Evolutionary conservation across 768 basidiomycete species (phyloP), one percentile per base, ranked within the genome.

Genomic region (Termitomyces sp.): DNA sequence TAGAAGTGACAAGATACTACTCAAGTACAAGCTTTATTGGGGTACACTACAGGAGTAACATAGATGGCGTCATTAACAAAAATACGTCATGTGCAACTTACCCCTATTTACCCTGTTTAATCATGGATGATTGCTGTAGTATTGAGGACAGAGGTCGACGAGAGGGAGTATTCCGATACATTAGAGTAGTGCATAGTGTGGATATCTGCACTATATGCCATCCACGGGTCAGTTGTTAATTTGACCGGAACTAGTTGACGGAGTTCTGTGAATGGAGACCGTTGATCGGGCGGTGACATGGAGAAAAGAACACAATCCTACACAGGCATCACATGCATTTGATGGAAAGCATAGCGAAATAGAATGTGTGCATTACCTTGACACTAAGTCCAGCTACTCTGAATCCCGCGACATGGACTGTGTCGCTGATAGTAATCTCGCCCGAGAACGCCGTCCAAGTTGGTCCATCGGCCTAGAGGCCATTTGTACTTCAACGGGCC

Each of bases 251-350:
- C 72, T 17, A 80, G 75, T 53, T 78, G 75, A 10, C 87, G 80
- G 43, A 87, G 68, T 45, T 87, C 85, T 44, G 65, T 68, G 67
- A 89, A 87, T 0, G 80, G 73, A 1, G 79, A 74, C 62, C 80
- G 63, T 17, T 76, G 75, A 55, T 89, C 84, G 11, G 77, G 75
- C 3, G 89, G 85, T 0, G 71, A 74, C 67, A 86, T 73, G 1
- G 82, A 79, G 21, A 90, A 68, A 17, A 89, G 73, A 50, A 90
- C 68, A 65, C 74, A 87, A 62, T 90, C 88, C 87, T 89, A 55
- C 23, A 21, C 40, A 62, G 37, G 19, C 52, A 50, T 10, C 30
- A 50, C 5, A 17, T 54, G 19, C 19, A 40, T 15, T 5, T 54
- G 26, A 41, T 14, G 14, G 26, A 44, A 43, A 26, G 23, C 9